Conservation (phyloP, 2,329 filamentous ascomycete species). For the Alternaria triticina region DNA sequence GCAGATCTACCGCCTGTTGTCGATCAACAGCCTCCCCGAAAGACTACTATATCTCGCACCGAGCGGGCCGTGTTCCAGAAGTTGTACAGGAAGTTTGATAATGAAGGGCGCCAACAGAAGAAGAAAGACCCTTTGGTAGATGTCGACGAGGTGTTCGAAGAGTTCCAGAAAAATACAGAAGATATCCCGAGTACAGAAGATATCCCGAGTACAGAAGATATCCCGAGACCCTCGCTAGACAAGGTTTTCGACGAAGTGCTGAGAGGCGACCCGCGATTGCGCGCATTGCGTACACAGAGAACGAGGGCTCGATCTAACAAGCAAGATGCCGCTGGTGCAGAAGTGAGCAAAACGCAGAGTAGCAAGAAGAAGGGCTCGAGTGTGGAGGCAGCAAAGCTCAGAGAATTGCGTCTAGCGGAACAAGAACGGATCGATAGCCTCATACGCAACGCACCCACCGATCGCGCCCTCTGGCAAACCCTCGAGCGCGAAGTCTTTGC, state of each 20-base stretch:
- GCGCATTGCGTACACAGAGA: conserved; percentile 5
- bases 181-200: conserved; percentile 18
- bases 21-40: conserved; percentile 25
- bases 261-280: conserved; percentile 15
- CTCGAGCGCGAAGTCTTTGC: conserved; percentile 72
- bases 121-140: conserved; percentile 22
- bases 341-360: conserved; percentile 10
- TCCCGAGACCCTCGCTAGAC: conserved; percentile 26
- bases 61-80: conserved; percentile 47
- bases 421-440: conserved; percentile 59
- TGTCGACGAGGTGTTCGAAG: conserved; percentile 36
- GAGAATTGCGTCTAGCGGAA: conserved; percentile 46
- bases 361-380: conserved; percentile 6
- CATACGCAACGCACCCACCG: conserved; percentile 64
- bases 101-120: conserved; percentile 24
- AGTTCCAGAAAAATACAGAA: neutral
- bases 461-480: conserved; percentile 70
- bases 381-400: conserved; percentile 20
- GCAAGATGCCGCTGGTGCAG: neutral
- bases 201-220: conserved; percentile 20
- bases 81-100: conserved; percentile 38
- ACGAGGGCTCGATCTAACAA: neutral
- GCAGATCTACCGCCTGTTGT: conserved; percentile 20
- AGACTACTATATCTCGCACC: conserved; percentile 44
- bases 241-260: conserved; percentile 41